phyloP scores from a whole-genome alignment of 129 eudicot species.

The Dittrichia graveolens region DNA sequence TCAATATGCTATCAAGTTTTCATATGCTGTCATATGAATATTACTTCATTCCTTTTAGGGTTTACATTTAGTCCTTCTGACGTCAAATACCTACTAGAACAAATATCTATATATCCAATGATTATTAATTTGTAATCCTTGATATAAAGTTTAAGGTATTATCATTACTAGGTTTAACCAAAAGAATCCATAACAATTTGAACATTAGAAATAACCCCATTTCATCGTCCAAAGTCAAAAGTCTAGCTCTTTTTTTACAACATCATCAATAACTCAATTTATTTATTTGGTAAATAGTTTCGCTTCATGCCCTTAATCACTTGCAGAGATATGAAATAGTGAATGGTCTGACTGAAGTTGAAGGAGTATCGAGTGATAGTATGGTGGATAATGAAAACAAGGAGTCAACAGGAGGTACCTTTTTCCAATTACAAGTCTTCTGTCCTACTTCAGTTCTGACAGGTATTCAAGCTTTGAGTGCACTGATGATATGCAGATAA shows the following conservation, averaged over 20 bases:
- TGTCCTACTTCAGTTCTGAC: neutral
- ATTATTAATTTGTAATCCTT: constrained; percentile 11
- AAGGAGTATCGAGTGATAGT: constrained; percentile 45
- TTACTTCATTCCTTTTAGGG: neutral
- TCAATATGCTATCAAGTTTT: neutral
- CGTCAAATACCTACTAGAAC: neutral
- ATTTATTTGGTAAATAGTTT: constrained; percentile 5
- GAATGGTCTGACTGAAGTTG: constrained; percentile 78
- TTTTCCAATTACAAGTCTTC: neutral
- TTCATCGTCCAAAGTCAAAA: constrained; percentile 1
- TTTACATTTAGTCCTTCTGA: constrained; percentile 7
- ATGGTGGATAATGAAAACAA: constrained; percentile 38
- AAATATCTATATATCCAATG: constrained; percentile 1
- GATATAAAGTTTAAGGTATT: neutral
- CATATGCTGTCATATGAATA: constrained; percentile 19
- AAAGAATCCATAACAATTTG: neutral
- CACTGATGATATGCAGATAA: constrained; percentile 46
- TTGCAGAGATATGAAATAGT: constrained; percentile 81
- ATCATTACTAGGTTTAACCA: neutral
- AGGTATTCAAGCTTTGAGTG: constrained; percentile 7
- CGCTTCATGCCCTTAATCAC: constrained; percentile 25
- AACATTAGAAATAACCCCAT: neutral
- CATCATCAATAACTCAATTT: neutral
- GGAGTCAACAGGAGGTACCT: constrained; percentile 46
- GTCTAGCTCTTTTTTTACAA: neutral